These are phyloP conservation scores for Wakefieldia striispora DNA, from an alignment of 768 basidiomycete species.

Conservation along the genomic window DNA sequence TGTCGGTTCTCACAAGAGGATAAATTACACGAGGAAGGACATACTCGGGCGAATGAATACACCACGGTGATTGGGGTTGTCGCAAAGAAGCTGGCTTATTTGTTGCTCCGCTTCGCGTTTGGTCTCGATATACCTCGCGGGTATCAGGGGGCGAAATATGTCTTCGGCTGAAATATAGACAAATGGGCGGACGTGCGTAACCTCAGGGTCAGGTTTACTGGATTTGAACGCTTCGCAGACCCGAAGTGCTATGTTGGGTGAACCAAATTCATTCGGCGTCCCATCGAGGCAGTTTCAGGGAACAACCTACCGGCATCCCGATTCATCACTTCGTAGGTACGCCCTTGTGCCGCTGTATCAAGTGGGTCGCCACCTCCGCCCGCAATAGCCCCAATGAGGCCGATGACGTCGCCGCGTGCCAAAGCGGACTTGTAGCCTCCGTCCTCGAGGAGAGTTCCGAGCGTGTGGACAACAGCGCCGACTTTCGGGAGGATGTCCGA, in stretches of 20 bases:
- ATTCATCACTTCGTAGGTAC: slow-evolving; percentile 79
- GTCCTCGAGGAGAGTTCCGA: slow-evolving; percentile 87
- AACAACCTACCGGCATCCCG: slow-evolving; percentile 77
- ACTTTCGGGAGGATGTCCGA: slow-evolving; percentile 60
- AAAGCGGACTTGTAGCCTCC: slow-evolving; percentile 76
- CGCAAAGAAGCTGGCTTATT: slow-evolving; percentile 54
- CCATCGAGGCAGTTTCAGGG: slow-evolving; percentile 3
- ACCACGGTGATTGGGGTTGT: slow-evolving; percentile 51
- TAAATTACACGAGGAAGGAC: slow-evolving; percentile 29
- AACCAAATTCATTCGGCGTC: slow-evolving; percentile 8
- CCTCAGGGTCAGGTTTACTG: slow-evolving; percentile 36
- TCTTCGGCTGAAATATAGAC: slow-evolving; percentile 91
- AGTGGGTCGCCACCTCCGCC: slow-evolving; percentile 57
- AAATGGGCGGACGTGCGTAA: slow-evolving; percentile 57
- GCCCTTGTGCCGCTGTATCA: slow-evolving; percentile 39
- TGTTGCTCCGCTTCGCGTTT: slow-evolving; percentile 86
- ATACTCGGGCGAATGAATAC: slow-evolving; percentile 89
- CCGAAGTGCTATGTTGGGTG: slow-evolving; percentile 50
- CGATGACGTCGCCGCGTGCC: slow-evolving; percentile 52
- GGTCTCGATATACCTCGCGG: slow-evolving; percentile 85
- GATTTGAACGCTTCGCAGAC: slow-evolving; percentile 76
- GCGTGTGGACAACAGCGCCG: slow-evolving; percentile 86
- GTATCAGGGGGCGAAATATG: slow-evolving; percentile 82
- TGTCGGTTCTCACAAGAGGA: slow-evolving; percentile 8
- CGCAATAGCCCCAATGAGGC: slow-evolving; percentile 47